Conservation (phyloP, 2,329 filamentous ascomycete genomes). For the Colletotrichum cordylinicola region DNA sequence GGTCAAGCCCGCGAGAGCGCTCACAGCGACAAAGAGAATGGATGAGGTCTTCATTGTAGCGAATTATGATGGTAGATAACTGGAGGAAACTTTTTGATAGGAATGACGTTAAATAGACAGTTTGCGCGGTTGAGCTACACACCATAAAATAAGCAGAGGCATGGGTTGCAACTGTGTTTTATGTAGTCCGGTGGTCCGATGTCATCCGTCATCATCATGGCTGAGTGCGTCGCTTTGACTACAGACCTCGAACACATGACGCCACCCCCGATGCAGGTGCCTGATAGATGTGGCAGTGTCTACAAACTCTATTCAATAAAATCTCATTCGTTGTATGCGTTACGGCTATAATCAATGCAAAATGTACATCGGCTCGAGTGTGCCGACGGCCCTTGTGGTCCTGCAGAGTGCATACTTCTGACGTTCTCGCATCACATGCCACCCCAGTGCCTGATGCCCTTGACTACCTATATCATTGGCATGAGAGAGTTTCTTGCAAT, state of each 20-base stretch:
- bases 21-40: background rate
- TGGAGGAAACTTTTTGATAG: background rate
- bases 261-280: background rate
- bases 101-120: rapidly evolving
- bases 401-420: background rate
- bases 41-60: background rate
- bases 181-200: background rate
- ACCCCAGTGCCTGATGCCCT: rapidly evolving
- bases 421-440: background rate
- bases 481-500: background rate
- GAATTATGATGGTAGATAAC: rapidly evolving
- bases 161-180: background rate
- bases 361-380: background rate
- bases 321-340: background rate
- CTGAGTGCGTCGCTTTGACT: background rate
- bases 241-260: background rate
- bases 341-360: background rate
- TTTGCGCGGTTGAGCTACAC: no score
- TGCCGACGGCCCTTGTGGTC: background rate
- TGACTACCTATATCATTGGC: rapidly evolving
- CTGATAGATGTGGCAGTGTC: background rate
- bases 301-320: background rate
- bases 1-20: background rate
- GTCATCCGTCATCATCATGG: background rate
- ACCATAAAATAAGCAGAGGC: background rate